Conservation (phyloP, 2,329 filamentous ascomycete species). For the Claviceps maximensis region DNA sequence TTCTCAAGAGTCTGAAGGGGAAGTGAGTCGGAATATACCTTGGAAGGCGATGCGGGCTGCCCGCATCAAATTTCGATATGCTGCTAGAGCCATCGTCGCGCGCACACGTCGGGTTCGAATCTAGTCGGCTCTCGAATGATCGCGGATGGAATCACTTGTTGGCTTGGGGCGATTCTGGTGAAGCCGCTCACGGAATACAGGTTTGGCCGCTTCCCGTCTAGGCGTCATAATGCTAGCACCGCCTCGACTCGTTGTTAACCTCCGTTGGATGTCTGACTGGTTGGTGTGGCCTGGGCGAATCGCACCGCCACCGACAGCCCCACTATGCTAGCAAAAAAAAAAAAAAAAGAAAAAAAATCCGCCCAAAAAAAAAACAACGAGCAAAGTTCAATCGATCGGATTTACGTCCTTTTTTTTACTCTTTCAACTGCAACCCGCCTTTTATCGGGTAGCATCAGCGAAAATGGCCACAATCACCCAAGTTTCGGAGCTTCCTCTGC, state of each 20-base stretch:
- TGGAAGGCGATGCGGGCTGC: conserved; percentile 72
- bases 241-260: too few species aligned
- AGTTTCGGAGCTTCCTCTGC: conserved; percentile 49
- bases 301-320: not conserved
- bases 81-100: conserved; percentile 49
- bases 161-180: not conserved
- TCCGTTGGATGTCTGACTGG: too few species aligned
- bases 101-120: not conserved
- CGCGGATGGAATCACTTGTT: too few species aligned
- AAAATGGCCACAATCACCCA: conserved; percentile 52
- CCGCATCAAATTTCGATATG: conserved; percentile 72
- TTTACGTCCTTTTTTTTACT: conserved; percentile 7
- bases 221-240: not conserved
- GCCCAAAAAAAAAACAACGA: too few species aligned
- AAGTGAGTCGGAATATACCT: conserved; percentile 35
- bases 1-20: not conserved
- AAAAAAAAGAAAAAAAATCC: too few species aligned
- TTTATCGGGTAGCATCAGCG: conserved; percentile 4
- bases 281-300: not conserved
- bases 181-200: conserved; percentile 7
- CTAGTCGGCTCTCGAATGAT: not conserved
- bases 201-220: conserved; percentile 14
- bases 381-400: not conserved
- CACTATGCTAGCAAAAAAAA: too few species aligned
- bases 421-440: conserved; percentile 5